phyloP scores from a whole-genome alignment of 2,329 filamentous ascomycete genomes.

The Thermomyces lanuginosus region DNA sequence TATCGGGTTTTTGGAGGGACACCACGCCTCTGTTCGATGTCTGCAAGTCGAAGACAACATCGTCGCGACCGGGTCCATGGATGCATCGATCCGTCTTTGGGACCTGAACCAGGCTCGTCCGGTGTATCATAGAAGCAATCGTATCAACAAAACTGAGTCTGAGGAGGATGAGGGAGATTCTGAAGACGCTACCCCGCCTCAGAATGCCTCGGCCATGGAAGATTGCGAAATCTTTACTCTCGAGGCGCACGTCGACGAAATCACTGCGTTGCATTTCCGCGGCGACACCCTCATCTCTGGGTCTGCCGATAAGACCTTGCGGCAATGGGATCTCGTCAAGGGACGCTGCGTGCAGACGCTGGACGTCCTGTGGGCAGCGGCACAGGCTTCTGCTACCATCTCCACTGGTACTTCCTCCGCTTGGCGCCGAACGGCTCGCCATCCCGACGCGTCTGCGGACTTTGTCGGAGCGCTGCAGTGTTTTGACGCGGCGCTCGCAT shows the following conservation, averaged over 20 bases:
- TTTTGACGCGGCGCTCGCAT: conserved; percentile 88
- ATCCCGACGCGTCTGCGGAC: conserved; percentile 55
- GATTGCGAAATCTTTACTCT: conserved; percentile 83
- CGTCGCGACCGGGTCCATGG: conserved; percentile 82
- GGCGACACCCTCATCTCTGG: conserved; percentile 85
- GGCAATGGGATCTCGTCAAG: conserved; percentile 94
- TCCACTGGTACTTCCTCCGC: conserved; percentile 35
- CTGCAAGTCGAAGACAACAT: conserved; percentile 93
- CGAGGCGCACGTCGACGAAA: conserved; percentile 79
- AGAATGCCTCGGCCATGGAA: conserved; percentile 57
- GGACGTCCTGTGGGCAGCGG: conserved; percentile 94
- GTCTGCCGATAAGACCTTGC: conserved; percentile 89
- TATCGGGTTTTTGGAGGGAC: conserved; percentile 80
- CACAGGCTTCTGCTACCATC: conserved; percentile 62
- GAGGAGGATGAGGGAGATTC: conserved; percentile 41
- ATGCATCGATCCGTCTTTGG: conserved; percentile 89
- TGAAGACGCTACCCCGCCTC: conserved; percentile 53
- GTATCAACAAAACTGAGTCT: conserved; percentile 30
- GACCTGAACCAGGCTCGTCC: conserved; percentile 69
- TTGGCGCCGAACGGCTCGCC: conserved; percentile 55
- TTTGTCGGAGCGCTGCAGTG: conserved; percentile 92
- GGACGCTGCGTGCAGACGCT: conserved; percentile 95
- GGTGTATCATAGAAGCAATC: conserved; percentile 51
- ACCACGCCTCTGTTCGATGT: conserved; percentile 81
- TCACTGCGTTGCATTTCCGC: conserved; percentile 83